Percentiles rank a stretch among this genome's conserved stretches.
phyloP scores from a whole-genome alignment of 108 stramenopile species.

The Pseudonitzschia multistriata region DNA sequence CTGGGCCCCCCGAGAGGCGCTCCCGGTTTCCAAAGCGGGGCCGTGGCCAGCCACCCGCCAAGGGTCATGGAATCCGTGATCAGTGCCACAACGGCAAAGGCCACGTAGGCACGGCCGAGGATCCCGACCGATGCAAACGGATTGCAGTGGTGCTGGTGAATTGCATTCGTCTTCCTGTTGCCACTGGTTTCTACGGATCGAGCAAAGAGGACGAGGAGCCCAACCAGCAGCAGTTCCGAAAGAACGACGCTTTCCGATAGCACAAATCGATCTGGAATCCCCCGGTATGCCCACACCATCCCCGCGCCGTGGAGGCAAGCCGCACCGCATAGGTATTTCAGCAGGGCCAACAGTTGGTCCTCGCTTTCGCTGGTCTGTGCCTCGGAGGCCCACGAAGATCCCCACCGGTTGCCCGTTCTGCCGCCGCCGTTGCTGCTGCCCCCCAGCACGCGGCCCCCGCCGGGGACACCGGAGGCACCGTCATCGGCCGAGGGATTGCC shows the following conservation, averaged over 20 bases:
- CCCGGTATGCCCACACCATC: neutral
- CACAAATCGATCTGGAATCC: neutral
- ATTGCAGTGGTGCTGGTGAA: neutral
- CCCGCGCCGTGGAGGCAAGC: neutral
- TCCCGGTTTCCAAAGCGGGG: constrained; percentile 20
- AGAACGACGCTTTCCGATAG: neutral
- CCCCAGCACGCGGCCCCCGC: constrained; percentile 4
- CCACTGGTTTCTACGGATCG: neutral
- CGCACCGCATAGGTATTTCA: neutral
- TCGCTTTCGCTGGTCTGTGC: neutral
- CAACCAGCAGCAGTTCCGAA: neutral
- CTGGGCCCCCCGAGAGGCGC: too few relatives aligned
- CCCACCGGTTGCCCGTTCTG: constrained; percentile 3
- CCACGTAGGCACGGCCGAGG: constrained; percentile 50
- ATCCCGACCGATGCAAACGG: constrained; percentile 30
- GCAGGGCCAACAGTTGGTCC: neutral
- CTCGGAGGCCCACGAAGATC: neutral
- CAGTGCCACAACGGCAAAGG: constrained; percentile 32
- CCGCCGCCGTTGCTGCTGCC: neutral
- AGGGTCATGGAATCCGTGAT: constrained; percentile 59
- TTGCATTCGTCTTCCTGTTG: neutral
- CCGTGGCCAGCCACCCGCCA: constrained; percentile 46
- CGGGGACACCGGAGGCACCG: too few relatives aligned
- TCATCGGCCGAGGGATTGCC: neutral
- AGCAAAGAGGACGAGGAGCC: neutral